Conservation (phyloP, 2,329 filamentous ascomycete species). For the Amauroascus verrucosus region DNA sequence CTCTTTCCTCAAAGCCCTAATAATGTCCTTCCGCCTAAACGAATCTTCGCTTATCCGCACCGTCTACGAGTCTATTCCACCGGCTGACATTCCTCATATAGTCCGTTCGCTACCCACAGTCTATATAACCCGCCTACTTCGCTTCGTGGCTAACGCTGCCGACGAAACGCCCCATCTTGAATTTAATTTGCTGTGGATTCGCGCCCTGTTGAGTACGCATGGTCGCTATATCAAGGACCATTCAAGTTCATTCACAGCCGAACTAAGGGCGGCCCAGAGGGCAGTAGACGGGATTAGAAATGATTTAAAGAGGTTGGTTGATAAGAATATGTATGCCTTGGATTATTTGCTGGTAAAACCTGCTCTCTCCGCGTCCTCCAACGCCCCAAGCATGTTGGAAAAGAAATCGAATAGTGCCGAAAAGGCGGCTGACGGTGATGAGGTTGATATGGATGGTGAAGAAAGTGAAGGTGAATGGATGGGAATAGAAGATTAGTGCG, state of each 20-base stretch:
- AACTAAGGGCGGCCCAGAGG: slow-evolving; percentile 71
- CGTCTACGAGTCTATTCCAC: slow-evolving; percentile 75
- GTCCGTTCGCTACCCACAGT: slow-evolving; percentile 70
- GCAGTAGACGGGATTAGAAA: slow-evolving; percentile 70
- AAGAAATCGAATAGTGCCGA: slow-evolving; percentile 19
- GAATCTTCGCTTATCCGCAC: slow-evolving; percentile 69
- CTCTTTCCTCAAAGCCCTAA: slow-evolving; percentile 71
- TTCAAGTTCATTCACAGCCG: slow-evolving; percentile 66
- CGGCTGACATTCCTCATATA: slow-evolving; percentile 62
- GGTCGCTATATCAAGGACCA: slow-evolving; percentile 77
- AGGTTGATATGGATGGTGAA: slow-evolving; percentile 23
- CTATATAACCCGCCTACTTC: slow-evolving; percentile 74
- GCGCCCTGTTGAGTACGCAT: slow-evolving; percentile 67
- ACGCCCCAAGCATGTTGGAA: slow-evolving; percentile 22
- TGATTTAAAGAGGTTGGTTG: slow-evolving; percentile 70
- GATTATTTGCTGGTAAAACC: slow-evolving; percentile 63
- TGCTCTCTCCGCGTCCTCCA: neutral
- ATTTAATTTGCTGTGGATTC: slow-evolving; percentile 89
- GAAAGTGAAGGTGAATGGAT: slow-evolving; percentile 45
- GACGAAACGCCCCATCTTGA: slow-evolving; percentile 90
- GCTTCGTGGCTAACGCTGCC: slow-evolving; percentile 77
- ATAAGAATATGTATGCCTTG: slow-evolving; percentile 81
- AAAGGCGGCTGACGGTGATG: slow-evolving; percentile 17
- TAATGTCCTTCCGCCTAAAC: slow-evolving; percentile 96
- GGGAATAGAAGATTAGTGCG: slow-evolving; percentile 39